Percentiles rank a stretch among this genome's conserved stretches.
These are phyloP conservation scores for Colletotrichum paranaense DNA, from an alignment of 2,329 filamentous ascomycete genomes.

Conservation along the genomic window DNA sequence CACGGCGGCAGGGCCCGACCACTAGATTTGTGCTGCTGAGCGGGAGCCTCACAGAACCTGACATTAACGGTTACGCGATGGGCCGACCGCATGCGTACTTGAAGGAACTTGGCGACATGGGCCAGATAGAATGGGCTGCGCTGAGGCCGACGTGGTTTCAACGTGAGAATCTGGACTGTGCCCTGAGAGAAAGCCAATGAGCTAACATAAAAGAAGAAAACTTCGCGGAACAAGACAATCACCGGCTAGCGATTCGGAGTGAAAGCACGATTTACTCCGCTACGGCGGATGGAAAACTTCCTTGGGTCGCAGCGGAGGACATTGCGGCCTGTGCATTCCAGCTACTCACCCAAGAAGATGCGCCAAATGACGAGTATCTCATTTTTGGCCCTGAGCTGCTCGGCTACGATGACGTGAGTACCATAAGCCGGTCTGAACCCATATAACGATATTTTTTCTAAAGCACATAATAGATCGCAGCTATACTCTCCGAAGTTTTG, in stretches of 20 bases:
- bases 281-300: slow-evolving; percentile 54
- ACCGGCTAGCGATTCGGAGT: slow-evolving; percentile 46
- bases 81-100: slow-evolving; percentile 53
- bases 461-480: slow-evolving; percentile 34
- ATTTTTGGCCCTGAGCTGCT: slow-evolving; percentile 51
- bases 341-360: slow-evolving; percentile 49
- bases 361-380: slow-evolving; percentile 54
- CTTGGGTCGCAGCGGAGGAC: slow-evolving; percentile 58
- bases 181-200: slow-evolving; percentile 33
- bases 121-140: slow-evolving; percentile 53
- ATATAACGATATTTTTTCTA: too few relatives aligned
- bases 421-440: too few relatives aligned
- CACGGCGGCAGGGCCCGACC: too few relatives aligned
- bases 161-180: slow-evolving; percentile 41
- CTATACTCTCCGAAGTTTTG: slow-evolving; percentile 45
- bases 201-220: slow-evolving; percentile 50
- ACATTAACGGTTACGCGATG: slow-evolving; percentile 48
- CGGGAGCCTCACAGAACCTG: slow-evolving; percentile 44
- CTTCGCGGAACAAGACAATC: slow-evolving; percentile 46
- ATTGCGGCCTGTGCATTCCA: slow-evolving; percentile 57
- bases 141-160: slow-evolving; percentile 62
- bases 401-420: slow-evolving; percentile 40
- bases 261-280: slow-evolving; percentile 56
- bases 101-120: slow-evolving; percentile 46
- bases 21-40: slow-evolving; percentile 57